Evolutionary conservation across 2,329 filamentous ascomycete species (phyloP).

Genomic region (Bipolaris gigantea): DNA sequence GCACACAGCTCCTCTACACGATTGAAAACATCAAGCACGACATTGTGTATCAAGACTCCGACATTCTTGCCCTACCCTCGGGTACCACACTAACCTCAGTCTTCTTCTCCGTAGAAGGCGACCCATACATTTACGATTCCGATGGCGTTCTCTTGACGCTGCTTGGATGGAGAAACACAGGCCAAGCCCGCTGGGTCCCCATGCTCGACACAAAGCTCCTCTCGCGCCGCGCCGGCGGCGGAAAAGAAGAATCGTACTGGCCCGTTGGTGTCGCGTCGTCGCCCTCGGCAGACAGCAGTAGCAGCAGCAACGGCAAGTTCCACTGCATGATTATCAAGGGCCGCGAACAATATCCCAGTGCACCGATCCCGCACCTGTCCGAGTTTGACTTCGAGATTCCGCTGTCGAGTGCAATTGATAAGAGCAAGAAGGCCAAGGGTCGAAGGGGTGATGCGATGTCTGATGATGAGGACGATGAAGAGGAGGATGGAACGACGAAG

Average conservation of each 20-base stretch:
- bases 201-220: slow-evolving; percentile 86
- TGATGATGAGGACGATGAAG: slow-evolving; percentile 36
- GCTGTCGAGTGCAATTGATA: slow-evolving; percentile 59
- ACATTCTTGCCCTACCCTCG: slow-evolving; percentile 80
- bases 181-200: slow-evolving; percentile 87
- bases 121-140: slow-evolving; percentile 95
- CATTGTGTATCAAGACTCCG: slow-evolving; percentile 92
- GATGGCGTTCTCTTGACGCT: slow-evolving; percentile 85
- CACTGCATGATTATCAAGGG: slow-evolving; percentile 99
- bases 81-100: slow-evolving; percentile 74
- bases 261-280: slow-evolving; percentile 89
- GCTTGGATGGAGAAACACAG: slow-evolving; percentile 84
- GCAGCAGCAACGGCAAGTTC: slow-evolving; percentile 84
- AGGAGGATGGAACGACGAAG: slow-evolving; percentile 34
- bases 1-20: slow-evolving; percentile 78
- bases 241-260: slow-evolving; percentile 90
- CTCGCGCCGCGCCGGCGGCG: slow-evolving; percentile 77
- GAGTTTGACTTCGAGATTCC: slow-evolving; percentile 94
- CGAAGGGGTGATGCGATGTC: slow-evolving; percentile 40
- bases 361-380: slow-evolving; percentile 88
- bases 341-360: slow-evolving; percentile 75
- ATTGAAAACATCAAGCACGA: slow-evolving; percentile 94
- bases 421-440: slow-evolving; percentile 14
- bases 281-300: slow-evolving; percentile 60
- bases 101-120: slow-evolving; percentile 92